These are phyloP conservation scores for Alternaria longipes DNA, from an alignment of 2,329 filamentous ascomycete species.

Conservation along the genomic window DNA sequence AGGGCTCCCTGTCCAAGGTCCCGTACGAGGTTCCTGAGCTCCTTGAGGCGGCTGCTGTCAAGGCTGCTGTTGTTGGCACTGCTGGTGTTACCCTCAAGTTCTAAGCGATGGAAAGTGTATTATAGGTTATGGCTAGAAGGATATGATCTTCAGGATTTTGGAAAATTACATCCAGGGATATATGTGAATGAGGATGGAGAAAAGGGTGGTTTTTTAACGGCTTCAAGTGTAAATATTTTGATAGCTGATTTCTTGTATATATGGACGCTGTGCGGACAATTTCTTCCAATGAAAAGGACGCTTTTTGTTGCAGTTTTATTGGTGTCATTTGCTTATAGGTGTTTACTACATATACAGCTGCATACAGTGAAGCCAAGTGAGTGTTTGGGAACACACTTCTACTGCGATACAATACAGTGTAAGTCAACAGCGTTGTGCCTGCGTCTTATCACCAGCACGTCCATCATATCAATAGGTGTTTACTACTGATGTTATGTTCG, in stretches of 20 bases:
- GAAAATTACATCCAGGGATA: background rate
- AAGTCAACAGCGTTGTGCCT: no score
- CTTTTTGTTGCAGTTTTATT: background rate
- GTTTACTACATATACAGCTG: no score
- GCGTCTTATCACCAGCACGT: no score
- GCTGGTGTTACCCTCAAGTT: constrained; percentile 50
- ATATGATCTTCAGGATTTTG: background rate
- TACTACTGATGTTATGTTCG: no score
- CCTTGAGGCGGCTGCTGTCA: constrained; percentile 47
- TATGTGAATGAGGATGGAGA: background rate
- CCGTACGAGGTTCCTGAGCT: constrained; percentile 48
- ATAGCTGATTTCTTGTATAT: constrained; percentile 10
- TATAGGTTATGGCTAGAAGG: background rate
- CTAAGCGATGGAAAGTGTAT: background rate
- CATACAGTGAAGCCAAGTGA: no score
- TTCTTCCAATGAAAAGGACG: constrained; percentile 4
- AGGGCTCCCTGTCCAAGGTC: constrained; percentile 45
- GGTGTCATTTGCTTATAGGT: background rate
- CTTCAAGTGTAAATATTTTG: constrained; percentile 7
- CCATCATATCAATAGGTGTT: no score
- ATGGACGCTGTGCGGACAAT: constrained; percentile 14
- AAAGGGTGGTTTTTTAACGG: background rate
- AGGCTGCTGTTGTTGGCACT: constrained; percentile 51
- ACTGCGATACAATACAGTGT: no score
- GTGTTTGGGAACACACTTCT: no score